A percentile compares a stretch with the other conserved stretches of the same genome.
phyloP scores from a whole-genome alignment of 495 filamentous ascomycete species.

The Pseudoneurospora amorphoporcata region DNA sequence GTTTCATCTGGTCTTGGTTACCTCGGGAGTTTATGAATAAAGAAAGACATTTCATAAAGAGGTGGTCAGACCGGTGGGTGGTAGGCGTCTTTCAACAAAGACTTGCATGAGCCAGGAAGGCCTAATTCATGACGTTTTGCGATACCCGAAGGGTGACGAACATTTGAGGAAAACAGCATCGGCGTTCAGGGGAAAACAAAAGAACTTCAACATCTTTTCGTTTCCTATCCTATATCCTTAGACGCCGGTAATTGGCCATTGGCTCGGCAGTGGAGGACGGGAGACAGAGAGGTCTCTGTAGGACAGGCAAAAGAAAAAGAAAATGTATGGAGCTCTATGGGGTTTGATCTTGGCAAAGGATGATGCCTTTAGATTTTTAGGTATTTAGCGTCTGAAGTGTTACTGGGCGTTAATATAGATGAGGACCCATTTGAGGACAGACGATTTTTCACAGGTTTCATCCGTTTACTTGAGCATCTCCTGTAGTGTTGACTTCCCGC shows the following conservation, averaged over 20 bases:
- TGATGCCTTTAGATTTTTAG: background rate
- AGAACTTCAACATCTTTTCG: constrained; percentile 38
- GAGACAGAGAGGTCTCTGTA: constrained; percentile 1
- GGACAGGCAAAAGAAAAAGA: background rate
- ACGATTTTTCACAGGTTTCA: background rate
- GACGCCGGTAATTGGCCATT: constrained; percentile 24
- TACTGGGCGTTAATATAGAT: background rate
- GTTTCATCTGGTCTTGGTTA: constrained; percentile 17
- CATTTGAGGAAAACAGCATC: constrained; percentile 23
- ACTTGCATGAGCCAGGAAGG: constrained; percentile 27
- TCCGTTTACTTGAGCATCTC: background rate
- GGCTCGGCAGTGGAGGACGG: constrained; percentile 15
- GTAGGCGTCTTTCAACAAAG: constrained; percentile 35
- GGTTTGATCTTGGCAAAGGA: background rate
- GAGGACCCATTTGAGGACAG: background rate
- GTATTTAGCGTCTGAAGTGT: background rate
- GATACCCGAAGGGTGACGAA: constrained; percentile 26
- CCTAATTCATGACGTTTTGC: constrained; percentile 22
- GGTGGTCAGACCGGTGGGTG: constrained; percentile 8
- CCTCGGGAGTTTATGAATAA: constrained; percentile 17
- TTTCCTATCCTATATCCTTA: constrained; percentile 23
- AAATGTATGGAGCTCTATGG: background rate
- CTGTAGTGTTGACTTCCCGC: background rate
- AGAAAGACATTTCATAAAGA: constrained; percentile 17
- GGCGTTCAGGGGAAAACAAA: constrained; percentile 35